Percentiles rank a stretch among this genome's conserved stretches.
Conservation (phyloP, 768 basidiomycete genomes). For the Gymnopilus junonius region DNA sequence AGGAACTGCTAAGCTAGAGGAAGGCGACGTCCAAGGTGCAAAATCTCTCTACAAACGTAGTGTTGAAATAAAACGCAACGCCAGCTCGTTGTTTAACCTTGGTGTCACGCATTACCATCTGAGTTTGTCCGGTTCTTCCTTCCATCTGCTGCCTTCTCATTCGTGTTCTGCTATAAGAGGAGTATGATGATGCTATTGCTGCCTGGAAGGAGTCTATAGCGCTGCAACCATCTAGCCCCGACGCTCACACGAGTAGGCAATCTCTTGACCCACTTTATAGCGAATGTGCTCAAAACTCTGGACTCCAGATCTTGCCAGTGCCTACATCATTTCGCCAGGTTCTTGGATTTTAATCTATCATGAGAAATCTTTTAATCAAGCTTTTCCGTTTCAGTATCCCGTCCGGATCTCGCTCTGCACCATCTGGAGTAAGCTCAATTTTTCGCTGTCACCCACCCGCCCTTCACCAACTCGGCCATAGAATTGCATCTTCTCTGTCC, state of each 20-base stretch:
- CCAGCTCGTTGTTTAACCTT: conserved; percentile 85
- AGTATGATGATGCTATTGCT: conserved; percentile 83
- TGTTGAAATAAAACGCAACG: conserved; percentile 77
- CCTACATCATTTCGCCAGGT: conserved; percentile 79
- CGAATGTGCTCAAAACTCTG: neutral
- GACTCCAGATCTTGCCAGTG: conserved; percentile 78
- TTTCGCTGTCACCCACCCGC: conserved; percentile 9
- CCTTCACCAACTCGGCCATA: conserved; percentile 44
- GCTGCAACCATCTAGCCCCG: conserved; percentile 81
- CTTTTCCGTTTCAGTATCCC: conserved; percentile 51
- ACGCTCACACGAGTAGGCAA: conserved; percentile 83
- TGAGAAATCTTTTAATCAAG: conserved; percentile 7
- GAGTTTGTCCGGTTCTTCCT: conserved; percentile 49
- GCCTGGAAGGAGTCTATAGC: conserved; percentile 87
- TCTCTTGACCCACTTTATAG: conserved; percentile 12
- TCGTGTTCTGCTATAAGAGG: conserved; percentile 56
- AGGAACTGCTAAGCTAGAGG: conserved; percentile 83
- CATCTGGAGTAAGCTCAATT: conserved; percentile 67
- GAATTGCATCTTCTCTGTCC: conserved; percentile 80
- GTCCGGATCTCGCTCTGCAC: conserved; percentile 86
- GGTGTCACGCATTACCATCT: conserved; percentile 91
- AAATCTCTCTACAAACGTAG: conserved; percentile 80
- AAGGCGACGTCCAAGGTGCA: conserved; percentile 82
- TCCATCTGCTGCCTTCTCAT: conserved; percentile 13
- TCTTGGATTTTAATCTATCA: conserved; percentile 10